Conservation (phyloP, 2,329 filamentous ascomycete species). For the Emmonsia crescens region DNA sequence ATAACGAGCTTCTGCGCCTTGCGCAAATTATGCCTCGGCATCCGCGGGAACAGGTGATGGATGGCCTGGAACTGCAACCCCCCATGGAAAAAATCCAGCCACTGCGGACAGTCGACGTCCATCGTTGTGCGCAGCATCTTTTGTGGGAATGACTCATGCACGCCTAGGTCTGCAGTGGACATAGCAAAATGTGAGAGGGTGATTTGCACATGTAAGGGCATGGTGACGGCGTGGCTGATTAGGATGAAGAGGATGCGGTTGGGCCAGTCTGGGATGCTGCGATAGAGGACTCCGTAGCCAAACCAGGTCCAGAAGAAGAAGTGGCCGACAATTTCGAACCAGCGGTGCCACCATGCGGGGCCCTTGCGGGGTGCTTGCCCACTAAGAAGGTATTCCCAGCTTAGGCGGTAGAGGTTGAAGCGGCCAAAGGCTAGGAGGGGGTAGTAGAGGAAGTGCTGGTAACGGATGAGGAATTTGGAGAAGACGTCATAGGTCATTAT, state of each 20-base stretch:
- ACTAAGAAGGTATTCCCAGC: conserved; percentile 64
- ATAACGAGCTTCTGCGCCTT: conserved; percentile 62
- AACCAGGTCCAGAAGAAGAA: conserved; percentile 79
- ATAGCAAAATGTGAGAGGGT: conserved; percentile 88
- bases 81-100: conserved; percentile 83
- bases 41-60: conserved; percentile 73
- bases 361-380: conserved; percentile 63
- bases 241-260: conserved; percentile 64
- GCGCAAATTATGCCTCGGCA: conserved; percentile 76
- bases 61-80: conserved; percentile 84
- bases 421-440: conserved; percentile 68
- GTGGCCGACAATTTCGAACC: conserved; percentile 66
- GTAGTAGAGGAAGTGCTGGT: conserved; percentile 77
- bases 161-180: conserved; percentile 78
- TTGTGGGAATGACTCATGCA: conserved; percentile 76
- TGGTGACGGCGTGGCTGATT: conserved; percentile 68
- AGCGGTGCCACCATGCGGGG: conserved; percentile 71
- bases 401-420: conserved; percentile 77
- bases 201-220: conserved; percentile 79
- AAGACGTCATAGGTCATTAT: conserved; percentile 66
- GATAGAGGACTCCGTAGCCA: conserved; percentile 70
- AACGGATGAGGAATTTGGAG: conserved; percentile 58
- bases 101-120: conserved; percentile 79
- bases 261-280: conserved; percentile 56
- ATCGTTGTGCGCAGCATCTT: conserved; percentile 88